Conservation (phyloP, 2,329 filamentous ascomycete genomes). For the Epichloe amarillans region DNA sequence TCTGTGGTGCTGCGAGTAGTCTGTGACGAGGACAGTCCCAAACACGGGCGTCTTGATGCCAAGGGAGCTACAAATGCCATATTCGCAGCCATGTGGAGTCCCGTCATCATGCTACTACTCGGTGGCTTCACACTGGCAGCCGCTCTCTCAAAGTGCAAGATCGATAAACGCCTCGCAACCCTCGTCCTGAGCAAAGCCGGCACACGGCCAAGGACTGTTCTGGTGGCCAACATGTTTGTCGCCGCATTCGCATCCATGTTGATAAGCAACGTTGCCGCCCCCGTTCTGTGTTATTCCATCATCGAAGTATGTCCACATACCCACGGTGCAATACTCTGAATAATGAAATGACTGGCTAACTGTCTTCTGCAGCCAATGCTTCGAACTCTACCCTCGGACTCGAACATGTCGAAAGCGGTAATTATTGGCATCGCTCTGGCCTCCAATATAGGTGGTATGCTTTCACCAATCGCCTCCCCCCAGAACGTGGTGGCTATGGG, state of each 20-base stretch:
- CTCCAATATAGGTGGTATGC: constrained; percentile 91
- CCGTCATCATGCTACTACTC: constrained; percentile 94
- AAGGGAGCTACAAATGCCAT: constrained; percentile 73
- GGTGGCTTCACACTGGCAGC: constrained; percentile 94
- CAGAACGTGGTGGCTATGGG: constrained; percentile 95
- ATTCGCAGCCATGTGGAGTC: constrained; percentile 96
- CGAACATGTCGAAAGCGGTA: constrained; percentile 85
- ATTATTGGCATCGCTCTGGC: constrained; percentile 91
- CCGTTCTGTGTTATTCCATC: constrained; percentile 93
- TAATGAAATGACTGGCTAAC: neutral
- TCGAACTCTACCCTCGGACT: constrained; percentile 80
- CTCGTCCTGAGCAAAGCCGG: constrained; percentile 94
- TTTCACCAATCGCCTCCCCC: constrained; percentile 95
- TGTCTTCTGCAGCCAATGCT: constrained; percentile 57
- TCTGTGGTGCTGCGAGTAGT: constrained; percentile 80
- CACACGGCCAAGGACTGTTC: constrained; percentile 73
- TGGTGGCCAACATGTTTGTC: constrained; percentile 98
- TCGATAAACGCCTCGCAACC: constrained; percentile 93
- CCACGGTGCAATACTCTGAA: neutral
- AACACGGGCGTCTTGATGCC: constrained; percentile 56
- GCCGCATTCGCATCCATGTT: constrained; percentile 97
- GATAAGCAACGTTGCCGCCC: constrained; percentile 95
- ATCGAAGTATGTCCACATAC: constrained; percentile 55
- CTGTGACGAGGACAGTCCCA: constrained; percentile 48
- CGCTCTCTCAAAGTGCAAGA: constrained; percentile 90